Conservation (phyloP, 2,329 filamentous ascomycete genomes). For the Pseudogymnoascus sp. region DNA sequence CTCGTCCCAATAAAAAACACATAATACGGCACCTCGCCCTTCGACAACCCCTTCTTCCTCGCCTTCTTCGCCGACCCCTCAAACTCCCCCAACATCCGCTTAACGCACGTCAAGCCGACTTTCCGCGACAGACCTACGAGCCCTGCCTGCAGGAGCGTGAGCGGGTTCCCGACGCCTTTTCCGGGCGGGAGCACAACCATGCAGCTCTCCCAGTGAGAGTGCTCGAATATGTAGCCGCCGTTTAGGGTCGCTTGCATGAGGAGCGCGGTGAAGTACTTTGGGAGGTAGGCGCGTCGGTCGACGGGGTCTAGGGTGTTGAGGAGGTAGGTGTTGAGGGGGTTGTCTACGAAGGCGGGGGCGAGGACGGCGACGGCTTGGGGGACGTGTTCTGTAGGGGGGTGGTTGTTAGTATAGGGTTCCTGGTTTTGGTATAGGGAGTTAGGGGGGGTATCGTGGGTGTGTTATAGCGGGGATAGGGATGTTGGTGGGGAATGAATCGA, state of each 20-base stretch:
- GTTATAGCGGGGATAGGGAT: not conserved
- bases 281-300: slow-evolving; percentile 13
- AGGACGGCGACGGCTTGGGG: not conserved
- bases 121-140: slow-evolving; percentile 16
- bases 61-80: not conserved
- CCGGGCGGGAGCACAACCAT: slow-evolving; percentile 15
- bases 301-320: slow-evolving; percentile 12
- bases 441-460: not conserved
- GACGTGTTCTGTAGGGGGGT: not conserved
- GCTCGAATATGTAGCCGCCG: slow-evolving; percentile 13
- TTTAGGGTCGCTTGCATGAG: slow-evolving; percentile 18
- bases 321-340: slow-evolving; percentile 16
- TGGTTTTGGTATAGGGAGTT: not conserved
- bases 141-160: slow-evolving; percentile 16
- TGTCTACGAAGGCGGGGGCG: slow-evolving; percentile 2
- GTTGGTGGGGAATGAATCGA: not conserved
- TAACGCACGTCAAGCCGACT: slow-evolving; percentile 13
- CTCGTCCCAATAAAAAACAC: slow-evolving; percentile 18
- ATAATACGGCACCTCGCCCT: slow-evolving; percentile 16
- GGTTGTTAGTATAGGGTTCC: not conserved
- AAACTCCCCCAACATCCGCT: slow-evolving; percentile 17
- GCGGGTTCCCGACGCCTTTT: slow-evolving; percentile 14
- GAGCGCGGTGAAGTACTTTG: slow-evolving; percentile 14
- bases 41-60: not conserved
- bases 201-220: slow-evolving; percentile 10